phyloP scores from a whole-genome alignment of 768 basidiomycete species.

The Sarcodon aspratus region DNA sequence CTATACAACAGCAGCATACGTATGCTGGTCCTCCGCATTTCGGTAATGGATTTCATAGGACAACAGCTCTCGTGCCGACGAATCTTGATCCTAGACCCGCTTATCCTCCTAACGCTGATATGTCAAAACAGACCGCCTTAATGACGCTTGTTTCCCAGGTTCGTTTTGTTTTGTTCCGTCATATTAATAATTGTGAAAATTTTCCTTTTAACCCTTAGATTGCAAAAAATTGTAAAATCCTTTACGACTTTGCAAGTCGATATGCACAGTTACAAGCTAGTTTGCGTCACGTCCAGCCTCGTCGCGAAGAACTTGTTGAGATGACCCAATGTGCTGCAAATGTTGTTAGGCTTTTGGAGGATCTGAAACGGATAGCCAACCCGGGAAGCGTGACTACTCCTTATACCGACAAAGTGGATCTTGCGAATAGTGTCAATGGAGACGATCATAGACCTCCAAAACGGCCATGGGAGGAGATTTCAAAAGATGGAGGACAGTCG shows the following conservation, averaged over 20 bases:
- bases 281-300: slow-evolving; percentile 39
- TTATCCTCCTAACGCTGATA: slow-evolving; percentile 21
- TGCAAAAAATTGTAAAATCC: slow-evolving; percentile 42
- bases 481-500: slow-evolving; percentile 25
- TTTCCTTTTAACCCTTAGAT: slow-evolving; percentile 27
- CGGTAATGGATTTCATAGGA: slow-evolving; percentile 20
- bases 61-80: slow-evolving; percentile 28
- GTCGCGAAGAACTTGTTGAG: slow-evolving; percentile 45
- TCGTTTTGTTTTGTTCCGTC: slow-evolving; percentile 4
- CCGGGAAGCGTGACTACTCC: slow-evolving; percentile 12
- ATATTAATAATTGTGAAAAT: not conserved
- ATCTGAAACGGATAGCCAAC: slow-evolving; percentile 33
- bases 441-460: slow-evolving; percentile 59
- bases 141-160: slow-evolving; percentile 28
- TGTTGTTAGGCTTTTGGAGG: slow-evolving; percentile 61
- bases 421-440: slow-evolving; percentile 1
- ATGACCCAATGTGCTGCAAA: slow-evolving; percentile 58
- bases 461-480: slow-evolving; percentile 70
- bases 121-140: slow-evolving; percentile 22
- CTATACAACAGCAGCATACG: slow-evolving; percentile 6
- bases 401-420: slow-evolving; percentile 4
- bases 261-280: slow-evolving; percentile 36
- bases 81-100: slow-evolving; percentile 25
- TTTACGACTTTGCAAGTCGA: slow-evolving; percentile 55
- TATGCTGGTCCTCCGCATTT: too few species aligned